These are phyloP conservation scores for Rossbeevera mucosa DNA, from an alignment of 768 basidiomycete species.

Conservation along the genomic window DNA sequence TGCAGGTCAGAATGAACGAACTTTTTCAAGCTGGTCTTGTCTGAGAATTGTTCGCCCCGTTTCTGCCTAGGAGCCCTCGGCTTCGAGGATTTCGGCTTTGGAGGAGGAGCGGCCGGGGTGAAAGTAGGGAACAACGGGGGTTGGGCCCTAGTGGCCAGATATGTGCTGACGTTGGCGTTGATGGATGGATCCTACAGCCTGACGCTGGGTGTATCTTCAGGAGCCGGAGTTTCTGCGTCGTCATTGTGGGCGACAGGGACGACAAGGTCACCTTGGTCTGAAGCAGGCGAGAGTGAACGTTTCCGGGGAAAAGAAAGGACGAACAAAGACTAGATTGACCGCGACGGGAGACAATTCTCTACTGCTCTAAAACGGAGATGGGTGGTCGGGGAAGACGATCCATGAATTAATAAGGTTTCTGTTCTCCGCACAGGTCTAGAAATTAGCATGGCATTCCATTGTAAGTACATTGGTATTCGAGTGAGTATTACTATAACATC, in stretches of 20 bases:
- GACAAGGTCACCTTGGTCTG: constrained; percentile 45
- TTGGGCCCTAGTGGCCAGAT: constrained; percentile 22
- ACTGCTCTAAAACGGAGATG: constrained; percentile 36
- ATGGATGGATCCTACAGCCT: constrained; percentile 43
- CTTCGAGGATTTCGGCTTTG: constrained; percentile 26
- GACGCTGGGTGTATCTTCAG: constrained; percentile 46
- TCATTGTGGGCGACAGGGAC: constrained; percentile 38
- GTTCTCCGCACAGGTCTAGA: no score
- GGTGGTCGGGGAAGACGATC: background rate
- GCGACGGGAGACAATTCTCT: constrained; percentile 49
- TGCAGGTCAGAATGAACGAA: constrained; percentile 26
- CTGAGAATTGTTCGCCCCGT: constrained; percentile 37
- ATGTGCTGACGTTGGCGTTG: constrained; percentile 27
- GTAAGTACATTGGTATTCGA: background rate
- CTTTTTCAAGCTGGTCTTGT: constrained; percentile 46
- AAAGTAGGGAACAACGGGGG: constrained; percentile 33
- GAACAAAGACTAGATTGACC: constrained; percentile 31
- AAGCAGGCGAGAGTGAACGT: constrained; percentile 50
- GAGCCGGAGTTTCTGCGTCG: constrained; percentile 42
- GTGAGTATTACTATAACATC: no score
- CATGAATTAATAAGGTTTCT: no score
- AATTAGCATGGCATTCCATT: no score
- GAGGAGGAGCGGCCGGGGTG: constrained; percentile 59
- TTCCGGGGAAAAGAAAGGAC: no score
- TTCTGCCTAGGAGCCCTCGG: constrained; percentile 29